phyloP scores from a whole-genome alignment of 306 rosid species.

The Mucuna pruriens region DNA sequence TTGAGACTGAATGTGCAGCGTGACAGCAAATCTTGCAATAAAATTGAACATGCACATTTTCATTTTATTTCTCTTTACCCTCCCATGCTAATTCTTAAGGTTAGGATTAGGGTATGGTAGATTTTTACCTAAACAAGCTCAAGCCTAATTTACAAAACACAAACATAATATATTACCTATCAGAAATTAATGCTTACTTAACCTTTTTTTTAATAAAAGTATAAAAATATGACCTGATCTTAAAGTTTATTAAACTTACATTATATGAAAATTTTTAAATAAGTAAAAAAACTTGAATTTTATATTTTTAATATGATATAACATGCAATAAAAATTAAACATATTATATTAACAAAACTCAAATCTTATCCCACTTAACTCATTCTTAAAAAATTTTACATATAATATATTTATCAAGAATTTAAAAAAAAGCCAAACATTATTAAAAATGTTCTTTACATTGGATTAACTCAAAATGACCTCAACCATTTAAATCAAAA shows the following conservation, averaged over 20 bases:
- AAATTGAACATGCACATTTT: not conserved
- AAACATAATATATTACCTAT: not conserved
- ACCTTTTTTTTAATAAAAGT: not conserved
- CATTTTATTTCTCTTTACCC: not conserved
- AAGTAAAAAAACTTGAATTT: not conserved
- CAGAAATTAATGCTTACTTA: not conserved
- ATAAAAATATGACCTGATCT: not conserved
- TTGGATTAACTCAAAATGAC: too few species aligned
- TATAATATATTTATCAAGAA: too few species aligned
- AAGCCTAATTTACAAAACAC: not conserved
- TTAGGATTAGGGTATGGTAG: not conserved
- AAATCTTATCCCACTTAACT: not conserved
- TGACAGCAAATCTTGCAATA: not conserved
- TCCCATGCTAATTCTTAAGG: not conserved
- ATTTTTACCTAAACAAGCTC: not conserved
- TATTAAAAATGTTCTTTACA: too few species aligned
- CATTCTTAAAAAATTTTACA: too few species aligned
- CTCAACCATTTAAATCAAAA: too few species aligned
- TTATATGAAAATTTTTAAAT: too few species aligned
- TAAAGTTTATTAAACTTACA: not conserved
- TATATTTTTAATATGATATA: too few species aligned
- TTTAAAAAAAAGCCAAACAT: too few species aligned
- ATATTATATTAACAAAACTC: too few species aligned
- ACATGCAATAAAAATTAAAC: not conserved
- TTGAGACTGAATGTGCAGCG: not conserved